Evolutionary conservation across 2,329 filamentous ascomycete genomes (phyloP).

Genomic region (Neonectria faginata): DNA sequence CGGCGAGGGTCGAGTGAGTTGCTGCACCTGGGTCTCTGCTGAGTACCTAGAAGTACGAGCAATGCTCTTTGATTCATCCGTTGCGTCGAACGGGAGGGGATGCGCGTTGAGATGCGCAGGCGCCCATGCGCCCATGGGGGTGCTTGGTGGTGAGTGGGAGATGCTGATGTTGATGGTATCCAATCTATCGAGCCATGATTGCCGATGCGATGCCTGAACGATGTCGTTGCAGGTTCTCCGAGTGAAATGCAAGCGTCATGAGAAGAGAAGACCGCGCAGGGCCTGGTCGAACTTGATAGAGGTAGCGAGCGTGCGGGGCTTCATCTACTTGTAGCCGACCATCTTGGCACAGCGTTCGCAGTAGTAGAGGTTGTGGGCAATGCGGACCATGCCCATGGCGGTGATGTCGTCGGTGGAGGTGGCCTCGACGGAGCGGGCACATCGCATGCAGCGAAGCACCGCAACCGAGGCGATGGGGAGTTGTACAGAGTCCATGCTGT

Average conservation of each 20-base stretch:
- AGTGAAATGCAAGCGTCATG: constrained; percentile 17
- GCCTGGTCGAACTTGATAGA: constrained; percentile 24
- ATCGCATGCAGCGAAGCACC: constrained; percentile 72
- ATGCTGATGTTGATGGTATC: constrained; percentile 29
- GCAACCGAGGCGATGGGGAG: constrained; percentile 65
- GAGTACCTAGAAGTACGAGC: constrained; percentile 7
- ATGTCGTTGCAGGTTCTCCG: constrained; percentile 22
- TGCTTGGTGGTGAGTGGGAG: constrained; percentile 24
- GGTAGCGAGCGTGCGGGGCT: constrained; percentile 11
- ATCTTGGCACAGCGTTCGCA: constrained; percentile 73
- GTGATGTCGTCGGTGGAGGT: constrained; percentile 70
- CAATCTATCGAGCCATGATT: constrained; percentile 29
- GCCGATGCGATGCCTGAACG: constrained; percentile 17
- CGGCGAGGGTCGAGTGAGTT: background rate
- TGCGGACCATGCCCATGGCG: constrained; percentile 72
- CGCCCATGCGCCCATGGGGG: constrained; percentile 32
- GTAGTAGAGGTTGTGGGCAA: constrained; percentile 75
- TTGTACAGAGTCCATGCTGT: constrained; percentile 62
- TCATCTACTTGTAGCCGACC: constrained; percentile 70
- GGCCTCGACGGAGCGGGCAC: constrained; percentile 69
- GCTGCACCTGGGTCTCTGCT: background rate
- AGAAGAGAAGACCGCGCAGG: background rate
- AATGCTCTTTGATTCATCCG: constrained; percentile 27
- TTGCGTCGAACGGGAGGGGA: constrained; percentile 17
- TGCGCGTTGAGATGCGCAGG: constrained; percentile 32